Evolutionary conservation across 768 basidiomycete species (phyloP).

Genomic region (Boletus rubroflammeus): DNA sequence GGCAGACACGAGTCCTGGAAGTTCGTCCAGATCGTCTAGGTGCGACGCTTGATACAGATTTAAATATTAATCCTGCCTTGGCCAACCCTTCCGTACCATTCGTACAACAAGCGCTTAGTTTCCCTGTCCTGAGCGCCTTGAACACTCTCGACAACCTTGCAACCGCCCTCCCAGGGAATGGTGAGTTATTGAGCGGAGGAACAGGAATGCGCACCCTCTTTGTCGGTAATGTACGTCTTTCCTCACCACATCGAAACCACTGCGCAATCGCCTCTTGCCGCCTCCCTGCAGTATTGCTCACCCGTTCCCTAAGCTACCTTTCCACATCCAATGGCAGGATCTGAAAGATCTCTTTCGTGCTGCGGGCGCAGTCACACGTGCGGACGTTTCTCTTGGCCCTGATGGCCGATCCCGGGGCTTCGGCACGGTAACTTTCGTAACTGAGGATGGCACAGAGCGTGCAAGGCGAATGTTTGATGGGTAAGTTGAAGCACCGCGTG

Average conservation of each 20-base stretch:
- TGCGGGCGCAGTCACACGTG: conserved; percentile 85
- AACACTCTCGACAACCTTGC: conserved; percentile 20
- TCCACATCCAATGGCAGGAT: conserved; percentile 97
- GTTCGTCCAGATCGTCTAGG: conserved; percentile 82
- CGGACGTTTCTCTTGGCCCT: conserved; percentile 83
- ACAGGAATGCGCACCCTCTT: conserved; percentile 60
- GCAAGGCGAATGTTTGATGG: conserved; percentile 90
- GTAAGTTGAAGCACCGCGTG: conserved; percentile 42
- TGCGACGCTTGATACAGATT: conserved; percentile 25
- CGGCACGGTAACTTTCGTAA: conserved; percentile 86
- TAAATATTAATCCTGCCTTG: conserved; percentile 12
- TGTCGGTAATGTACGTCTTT: conserved; percentile 76
- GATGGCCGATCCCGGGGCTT: conserved; percentile 91
- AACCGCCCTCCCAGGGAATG: conserved; percentile 7
- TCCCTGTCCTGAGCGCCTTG: conserved; percentile 10
- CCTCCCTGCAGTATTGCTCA: conserved; percentile 14
- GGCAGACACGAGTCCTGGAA: conserved; percentile 91
- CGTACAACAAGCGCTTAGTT: conserved; percentile 17
- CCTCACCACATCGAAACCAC: conserved; percentile 3
- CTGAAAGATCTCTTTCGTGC: conserved; percentile 93
- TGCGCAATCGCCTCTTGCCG: neutral
- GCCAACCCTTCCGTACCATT: conserved; percentile 16
- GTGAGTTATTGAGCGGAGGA: conserved; percentile 29
- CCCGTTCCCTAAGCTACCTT: conserved; percentile 62
- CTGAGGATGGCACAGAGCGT: conserved; percentile 76